Evolutionary conservation across 2,329 filamentous ascomycete genomes (phyloP).

Genomic region (Thelonectria olida): DNA sequence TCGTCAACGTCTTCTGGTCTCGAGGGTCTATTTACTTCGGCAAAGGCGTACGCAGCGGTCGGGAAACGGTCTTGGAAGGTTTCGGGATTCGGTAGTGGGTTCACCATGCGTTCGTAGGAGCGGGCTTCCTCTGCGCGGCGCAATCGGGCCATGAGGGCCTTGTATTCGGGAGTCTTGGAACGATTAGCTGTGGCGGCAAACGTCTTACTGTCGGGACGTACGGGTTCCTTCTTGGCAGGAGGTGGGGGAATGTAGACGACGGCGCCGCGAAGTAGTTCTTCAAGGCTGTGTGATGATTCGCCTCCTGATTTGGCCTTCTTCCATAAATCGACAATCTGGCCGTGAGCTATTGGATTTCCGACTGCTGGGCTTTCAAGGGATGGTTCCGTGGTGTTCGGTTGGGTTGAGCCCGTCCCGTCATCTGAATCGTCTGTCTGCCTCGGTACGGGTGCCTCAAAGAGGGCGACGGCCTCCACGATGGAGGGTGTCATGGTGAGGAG

Average conservation of each 20-base stretch:
- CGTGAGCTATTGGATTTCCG: constrained; percentile 77
- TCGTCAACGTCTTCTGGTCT: constrained; percentile 59
- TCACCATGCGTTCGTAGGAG: constrained; percentile 83
- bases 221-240: constrained; percentile 79
- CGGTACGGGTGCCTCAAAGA: constrained; percentile 34
- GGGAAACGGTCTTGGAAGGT: constrained; percentile 70
- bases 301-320: constrained; percentile 54
- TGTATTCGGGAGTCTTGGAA: constrained; percentile 78
- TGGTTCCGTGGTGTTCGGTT: constrained; percentile 57
- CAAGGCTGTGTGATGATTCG: constrained; percentile 61
- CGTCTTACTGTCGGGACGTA: constrained; percentile 53
- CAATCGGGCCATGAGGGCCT: constrained; percentile 85
- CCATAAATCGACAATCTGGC: constrained; percentile 72
- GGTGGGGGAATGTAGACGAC: constrained; percentile 82
- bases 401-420: constrained; percentile 19
- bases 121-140: constrained; percentile 84
- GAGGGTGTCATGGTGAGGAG: constrained; percentile 78
- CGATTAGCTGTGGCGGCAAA: neutral
- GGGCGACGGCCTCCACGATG: constrained; percentile 69
- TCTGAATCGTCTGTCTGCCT: constrained; percentile 21
- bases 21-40: constrained; percentile 60
- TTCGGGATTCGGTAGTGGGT: constrained; percentile 64
- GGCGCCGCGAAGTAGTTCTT: constrained; percentile 76
- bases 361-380: constrained; percentile 58
- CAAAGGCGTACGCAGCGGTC: constrained; percentile 62